Conservation (phyloP, 2,329 filamentous ascomycete species). For the Rutstroemia sp. region DNA sequence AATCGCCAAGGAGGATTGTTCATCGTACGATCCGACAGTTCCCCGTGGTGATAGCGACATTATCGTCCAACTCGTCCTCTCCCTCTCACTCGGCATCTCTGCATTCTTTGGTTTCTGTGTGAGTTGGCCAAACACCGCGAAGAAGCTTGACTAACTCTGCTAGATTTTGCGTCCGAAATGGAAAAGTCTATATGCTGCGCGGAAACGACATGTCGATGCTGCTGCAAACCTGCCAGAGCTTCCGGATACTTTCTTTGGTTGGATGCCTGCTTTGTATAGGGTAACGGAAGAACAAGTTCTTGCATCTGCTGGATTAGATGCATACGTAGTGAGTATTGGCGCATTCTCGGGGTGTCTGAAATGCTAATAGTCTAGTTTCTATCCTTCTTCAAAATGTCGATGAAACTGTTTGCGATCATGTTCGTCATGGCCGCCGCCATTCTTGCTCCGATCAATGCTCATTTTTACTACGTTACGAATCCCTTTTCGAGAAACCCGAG, state of each 20-base stretch:
- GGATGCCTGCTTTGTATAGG: slow-evolving; percentile 79
- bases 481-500: slow-evolving; percentile 11
- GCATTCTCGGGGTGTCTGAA: background rate
- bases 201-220: slow-evolving; percentile 65
- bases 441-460: slow-evolving; percentile 77
- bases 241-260: slow-evolving; percentile 80
- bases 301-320: slow-evolving; percentile 84
- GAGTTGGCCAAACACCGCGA: slow-evolving; percentile 28
- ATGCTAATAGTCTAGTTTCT: slow-evolving; percentile 53
- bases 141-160: slow-evolving; percentile 21
- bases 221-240: slow-evolving; percentile 62
- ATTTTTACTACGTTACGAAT: slow-evolving; percentile 40
- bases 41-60: slow-evolving; percentile 23
- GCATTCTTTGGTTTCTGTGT: slow-evolving; percentile 75
- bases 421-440: slow-evolving; percentile 75
- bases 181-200: slow-evolving; percentile 82
- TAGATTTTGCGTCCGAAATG: slow-evolving; percentile 84
- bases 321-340: slow-evolving; percentile 65
- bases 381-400: slow-evolving; percentile 91
- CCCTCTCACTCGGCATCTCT: slow-evolving; percentile 58
- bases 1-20: slow-evolving; percentile 17
- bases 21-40: slow-evolving; percentile 21
- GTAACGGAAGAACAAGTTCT: slow-evolving; percentile 88
- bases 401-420: slow-evolving; percentile 71
- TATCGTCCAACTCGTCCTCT: slow-evolving; percentile 63